A percentile compares a stretch with the other conserved stretches of the same genome.
These are phyloP conservation scores for Discostella pseudostelligera DNA, from an alignment of 108 stramenopile genomes.

Conservation along the genomic window DNA sequence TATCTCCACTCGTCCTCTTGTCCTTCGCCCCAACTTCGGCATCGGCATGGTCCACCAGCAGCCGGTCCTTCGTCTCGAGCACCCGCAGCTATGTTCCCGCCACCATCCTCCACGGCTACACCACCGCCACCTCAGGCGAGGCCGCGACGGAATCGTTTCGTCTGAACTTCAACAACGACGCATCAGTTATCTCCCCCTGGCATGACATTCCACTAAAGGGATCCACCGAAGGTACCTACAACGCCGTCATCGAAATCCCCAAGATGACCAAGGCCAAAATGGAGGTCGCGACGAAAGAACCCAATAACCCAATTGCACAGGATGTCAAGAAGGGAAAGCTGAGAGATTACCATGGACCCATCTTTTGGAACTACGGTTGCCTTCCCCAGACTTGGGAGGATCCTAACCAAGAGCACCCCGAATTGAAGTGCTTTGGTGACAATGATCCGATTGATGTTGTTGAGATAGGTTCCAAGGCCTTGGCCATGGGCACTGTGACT, in stretches of 20 bases:
- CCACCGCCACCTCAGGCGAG: conserved; percentile 67
- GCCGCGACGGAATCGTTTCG: conserved; percentile 84
- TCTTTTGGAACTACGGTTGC: conserved; percentile 99
- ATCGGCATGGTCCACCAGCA: conserved; percentile 57
- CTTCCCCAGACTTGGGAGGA: conserved; percentile 99
- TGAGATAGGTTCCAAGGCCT: conserved; percentile 89
- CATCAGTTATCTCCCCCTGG: conserved; percentile 74
- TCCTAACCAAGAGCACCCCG: conserved; percentile 89
- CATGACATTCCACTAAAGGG: conserved; percentile 84
- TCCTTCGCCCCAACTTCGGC: conserved; percentile 49
- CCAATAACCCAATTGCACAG: conserved; percentile 95
- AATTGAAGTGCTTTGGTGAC: conserved; percentile 93
- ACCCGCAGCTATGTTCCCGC: conserved; percentile 35
- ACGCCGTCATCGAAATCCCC: conserved; percentile 97
- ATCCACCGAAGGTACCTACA: conserved; percentile 64
- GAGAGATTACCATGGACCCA: conserved; percentile 96
- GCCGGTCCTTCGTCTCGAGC: conserved; percentile 19
- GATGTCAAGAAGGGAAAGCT: conserved; percentile 99
- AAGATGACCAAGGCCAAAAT: conserved; percentile 99
- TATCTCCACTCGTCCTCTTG: conserved; percentile 55
- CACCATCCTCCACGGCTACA: conserved; percentile 48
- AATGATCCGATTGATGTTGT: conserved; percentile 99
- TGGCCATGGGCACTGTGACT: conserved; percentile 87
- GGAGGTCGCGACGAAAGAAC: conserved; percentile 98
- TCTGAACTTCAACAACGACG: conserved; percentile 74